Conservation (phyloP, 2,329 filamentous ascomycete genomes). For the Paraphoma chrysanthemicola region DNA sequence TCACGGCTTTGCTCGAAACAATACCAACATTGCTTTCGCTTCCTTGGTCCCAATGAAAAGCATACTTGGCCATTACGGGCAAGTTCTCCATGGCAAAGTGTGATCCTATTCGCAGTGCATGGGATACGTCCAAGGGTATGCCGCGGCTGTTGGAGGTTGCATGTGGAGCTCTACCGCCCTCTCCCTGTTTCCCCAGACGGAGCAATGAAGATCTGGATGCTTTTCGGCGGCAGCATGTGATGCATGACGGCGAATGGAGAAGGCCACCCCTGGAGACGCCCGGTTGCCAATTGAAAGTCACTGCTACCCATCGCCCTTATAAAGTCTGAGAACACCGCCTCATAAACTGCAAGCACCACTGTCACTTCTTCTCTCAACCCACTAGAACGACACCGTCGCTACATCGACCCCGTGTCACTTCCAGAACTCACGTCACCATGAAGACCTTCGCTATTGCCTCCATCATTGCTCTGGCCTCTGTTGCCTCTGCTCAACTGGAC, state of each 20-base stretch:
- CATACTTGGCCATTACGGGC: conserved; percentile 20
- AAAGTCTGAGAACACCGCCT: conserved; percentile 21
- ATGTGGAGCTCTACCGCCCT: conserved; percentile 14
- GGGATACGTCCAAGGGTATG: conserved; percentile 9
- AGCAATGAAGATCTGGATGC: conserved; percentile 19
- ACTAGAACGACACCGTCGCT: conserved; percentile 19
- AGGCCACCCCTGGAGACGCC: conserved; percentile 12
- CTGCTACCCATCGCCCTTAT: conserved; percentile 18
- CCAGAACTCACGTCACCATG: conserved; percentile 37
- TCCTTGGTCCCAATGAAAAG: conserved; percentile 1
- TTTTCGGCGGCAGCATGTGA: conserved; percentile 28
- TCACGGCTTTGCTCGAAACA: conserved; percentile 23
- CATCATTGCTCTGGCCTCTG: conserved; percentile 51
- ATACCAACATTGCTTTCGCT: conserved; percentile 18
- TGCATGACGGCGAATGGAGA: conserved; percentile 16
- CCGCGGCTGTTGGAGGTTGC: conserved; percentile 10
- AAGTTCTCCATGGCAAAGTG: conserved; percentile 29
- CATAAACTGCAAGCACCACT: conserved; percentile 12
- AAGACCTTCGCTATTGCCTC: conserved; percentile 47
- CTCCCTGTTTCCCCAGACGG: conserved; percentile 19
- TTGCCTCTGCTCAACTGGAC: conserved; percentile 55
- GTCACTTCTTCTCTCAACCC: conserved; percentile 19
- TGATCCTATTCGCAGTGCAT: conserved; percentile 25
- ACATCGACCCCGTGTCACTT: conserved; percentile 8
- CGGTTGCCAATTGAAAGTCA: conserved; percentile 16